Evolutionary conservation across 2,329 filamentous ascomycete genomes (phyloP), one percentile per base, ranked within the genome.

Genomic region (Pezicula carpinea): DNA sequence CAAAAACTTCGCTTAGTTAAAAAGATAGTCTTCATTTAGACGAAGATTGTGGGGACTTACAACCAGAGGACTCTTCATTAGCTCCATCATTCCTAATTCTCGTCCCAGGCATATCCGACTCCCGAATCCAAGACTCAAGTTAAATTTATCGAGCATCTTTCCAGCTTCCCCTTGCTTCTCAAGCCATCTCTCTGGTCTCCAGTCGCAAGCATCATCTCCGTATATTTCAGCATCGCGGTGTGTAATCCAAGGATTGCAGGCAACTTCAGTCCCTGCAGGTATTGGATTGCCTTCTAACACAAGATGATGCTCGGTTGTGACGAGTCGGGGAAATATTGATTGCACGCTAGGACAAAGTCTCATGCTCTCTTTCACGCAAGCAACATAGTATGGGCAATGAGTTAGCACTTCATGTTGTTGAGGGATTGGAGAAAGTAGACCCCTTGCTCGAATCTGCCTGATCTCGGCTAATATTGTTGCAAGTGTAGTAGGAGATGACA

Each of bases 141-240:
- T 35, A 18, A 5, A 35, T 35, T 35, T 35, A 15, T 35, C 33
- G 13, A 35, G 13, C 5, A 13, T 11, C 33, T 13, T 35, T 35
- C 33, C 33, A 5, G 14, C 18, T 13, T 35, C 33, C 14, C 33
- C 33, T 23, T 23, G 5, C 4, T 18, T 35, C 46, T 72, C 64
- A 10, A 77, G 53, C 71, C 73, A 77, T 34, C 75, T 64, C 38
- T 73, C 73, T 0, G 74, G 75, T n/a, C 67, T 62, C 52, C 70
- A 77, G 0, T 66, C 46, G 18, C 65, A 59, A 5, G 68, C 58
- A 13, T 70, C 66, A 0, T 43, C 5, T 7, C 68, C 68, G 55
- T 40, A 40, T 3, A 23, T 40, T 40, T 8, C n/a, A 40, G 11
- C 6, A 17, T 40, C 14, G 23, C 40, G 32, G 29, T 40, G 32